These are phyloP conservation scores for Kwoniella dendrophila DNA, from an alignment of 768 basidiomycete species.

Conservation along the genomic window DNA sequence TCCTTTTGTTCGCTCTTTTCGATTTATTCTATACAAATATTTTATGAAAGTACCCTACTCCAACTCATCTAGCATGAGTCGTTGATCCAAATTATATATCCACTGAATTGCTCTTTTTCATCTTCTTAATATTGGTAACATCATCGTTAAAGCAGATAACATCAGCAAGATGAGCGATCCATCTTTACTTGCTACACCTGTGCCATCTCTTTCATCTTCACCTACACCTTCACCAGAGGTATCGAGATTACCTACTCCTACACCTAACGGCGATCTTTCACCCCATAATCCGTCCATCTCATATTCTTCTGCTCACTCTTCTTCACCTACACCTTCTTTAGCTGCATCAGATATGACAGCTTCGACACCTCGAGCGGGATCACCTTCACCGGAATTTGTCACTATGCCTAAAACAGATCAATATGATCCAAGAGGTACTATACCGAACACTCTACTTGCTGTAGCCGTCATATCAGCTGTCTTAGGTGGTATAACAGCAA, in stretches of 20 bases:
- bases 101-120: no score
- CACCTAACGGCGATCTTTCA: slow-evolving; percentile 8
- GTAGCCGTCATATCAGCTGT: slow-evolving; percentile 77
- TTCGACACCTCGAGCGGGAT: slow-evolving; percentile 14
- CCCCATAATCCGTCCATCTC: not conserved
- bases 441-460: slow-evolving; percentile 87
- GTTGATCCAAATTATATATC: no score
- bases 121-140: not conserved
- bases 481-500: slow-evolving; percentile 72
- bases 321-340: no score
- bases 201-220: slow-evolving; percentile 19
- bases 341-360: slow-evolving; percentile 4
- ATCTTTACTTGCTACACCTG: slow-evolving; percentile 1
- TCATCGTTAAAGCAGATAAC: not conserved
- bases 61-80: no score
- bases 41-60: no score
- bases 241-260: slow-evolving; percentile 19
- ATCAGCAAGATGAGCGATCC: slow-evolving; percentile 5
- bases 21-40: no score
- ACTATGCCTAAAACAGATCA: slow-evolving; percentile 38
- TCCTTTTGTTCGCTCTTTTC: slow-evolving; percentile 18
- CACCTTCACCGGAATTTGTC: not conserved
- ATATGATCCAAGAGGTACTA: slow-evolving; percentile 60
- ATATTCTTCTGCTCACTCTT: not conserved
- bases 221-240: slow-evolving; percentile 18